Conservation (phyloP, 257 asterid genomes). For the Solanum verrucosum region DNA sequence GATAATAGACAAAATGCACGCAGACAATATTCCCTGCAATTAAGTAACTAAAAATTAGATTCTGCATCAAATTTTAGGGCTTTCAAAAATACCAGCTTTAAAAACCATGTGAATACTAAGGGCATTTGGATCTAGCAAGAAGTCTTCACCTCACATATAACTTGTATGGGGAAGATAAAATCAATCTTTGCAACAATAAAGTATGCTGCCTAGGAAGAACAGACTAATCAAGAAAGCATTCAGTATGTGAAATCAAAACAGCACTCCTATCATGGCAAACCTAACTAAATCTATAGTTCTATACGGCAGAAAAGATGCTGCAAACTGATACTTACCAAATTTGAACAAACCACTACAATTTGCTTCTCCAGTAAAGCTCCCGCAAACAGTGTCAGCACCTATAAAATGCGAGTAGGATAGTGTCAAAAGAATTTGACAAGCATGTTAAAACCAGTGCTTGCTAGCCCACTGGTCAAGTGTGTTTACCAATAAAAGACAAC, state of each 20-base stretch:
- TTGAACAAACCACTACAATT: conserved; percentile 70
- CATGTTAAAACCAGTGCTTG: not conserved
- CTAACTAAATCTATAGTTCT: not conserved
- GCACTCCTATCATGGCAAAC: not conserved
- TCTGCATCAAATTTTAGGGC: not conserved
- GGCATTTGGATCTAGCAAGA: not conserved
- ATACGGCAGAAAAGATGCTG: not conserved
- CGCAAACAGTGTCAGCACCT: conserved; percentile 81
- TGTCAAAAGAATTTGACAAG: not conserved
- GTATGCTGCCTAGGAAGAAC: not conserved
- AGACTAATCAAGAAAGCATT: not conserved
- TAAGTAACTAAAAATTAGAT: not conserved
- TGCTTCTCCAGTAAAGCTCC: conserved; percentile 95
- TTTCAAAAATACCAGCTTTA: not conserved
- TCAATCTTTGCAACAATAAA: not conserved
- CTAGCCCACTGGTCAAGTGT: not conserved
- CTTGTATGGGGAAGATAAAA: not conserved
- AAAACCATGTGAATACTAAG: not conserved
- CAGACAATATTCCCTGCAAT: conserved; percentile 83
- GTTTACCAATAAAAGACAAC: not conserved
- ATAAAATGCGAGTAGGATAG: conserved; percentile 18
- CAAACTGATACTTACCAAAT: conserved; percentile 51
- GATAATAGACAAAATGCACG: conserved; percentile 71
- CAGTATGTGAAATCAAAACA: not conserved
- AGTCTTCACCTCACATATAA: not conserved